These are phyloP conservation scores for Podila clonocystis DNA, from an alignment of 192 early-diverging fungal genomes.

Conservation along the genomic window DNA sequence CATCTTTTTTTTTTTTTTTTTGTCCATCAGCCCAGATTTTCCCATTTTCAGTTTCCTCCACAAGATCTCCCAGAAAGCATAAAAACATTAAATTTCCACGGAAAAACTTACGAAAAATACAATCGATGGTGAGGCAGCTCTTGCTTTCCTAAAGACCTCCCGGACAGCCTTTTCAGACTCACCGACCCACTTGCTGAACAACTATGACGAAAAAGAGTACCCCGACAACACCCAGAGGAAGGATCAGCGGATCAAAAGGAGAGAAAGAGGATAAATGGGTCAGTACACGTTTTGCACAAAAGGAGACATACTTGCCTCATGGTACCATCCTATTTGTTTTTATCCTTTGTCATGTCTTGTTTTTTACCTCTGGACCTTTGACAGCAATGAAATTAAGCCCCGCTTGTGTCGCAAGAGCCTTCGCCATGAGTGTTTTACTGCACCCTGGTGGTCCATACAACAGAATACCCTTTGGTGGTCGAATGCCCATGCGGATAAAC, in stretches of 20 bases:
- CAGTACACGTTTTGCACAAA: neutral
- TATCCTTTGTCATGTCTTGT: neutral
- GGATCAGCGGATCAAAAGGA: neutral
- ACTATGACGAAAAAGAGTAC: slow-evolving; percentile 48
- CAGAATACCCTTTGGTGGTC: slow-evolving; percentile 97
- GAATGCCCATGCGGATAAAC: slow-evolving; percentile 88
- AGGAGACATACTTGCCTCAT: neutral
- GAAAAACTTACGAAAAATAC: slow-evolving; percentile 90
- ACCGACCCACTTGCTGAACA: slow-evolving; percentile 99
- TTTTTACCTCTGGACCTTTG: slow-evolving; percentile 92
- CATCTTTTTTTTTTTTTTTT: neutral
- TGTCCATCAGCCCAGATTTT: neutral
- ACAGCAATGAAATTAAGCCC: slow-evolving; percentile 98
- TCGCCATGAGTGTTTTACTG: slow-evolving; percentile 97
- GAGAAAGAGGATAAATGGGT: neutral
- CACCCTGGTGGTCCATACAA: slow-evolving; percentile 99
- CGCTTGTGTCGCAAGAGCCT: slow-evolving; percentile 96
- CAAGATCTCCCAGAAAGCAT: no score
- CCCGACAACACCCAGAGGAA: neutral
- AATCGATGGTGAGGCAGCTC: slow-evolving; percentile 94
- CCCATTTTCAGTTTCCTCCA: no score
- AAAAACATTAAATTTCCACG: no score
- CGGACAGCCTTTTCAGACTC: slow-evolving; percentile 97
- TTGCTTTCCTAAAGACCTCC: slow-evolving; percentile 93
- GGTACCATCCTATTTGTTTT: neutral